Evolutionary conservation across 495 filamentous ascomycete genomes (phyloP), one percentile per base, ranked within the genome.

Genomic region (Penicillium mononematosum): DNA sequence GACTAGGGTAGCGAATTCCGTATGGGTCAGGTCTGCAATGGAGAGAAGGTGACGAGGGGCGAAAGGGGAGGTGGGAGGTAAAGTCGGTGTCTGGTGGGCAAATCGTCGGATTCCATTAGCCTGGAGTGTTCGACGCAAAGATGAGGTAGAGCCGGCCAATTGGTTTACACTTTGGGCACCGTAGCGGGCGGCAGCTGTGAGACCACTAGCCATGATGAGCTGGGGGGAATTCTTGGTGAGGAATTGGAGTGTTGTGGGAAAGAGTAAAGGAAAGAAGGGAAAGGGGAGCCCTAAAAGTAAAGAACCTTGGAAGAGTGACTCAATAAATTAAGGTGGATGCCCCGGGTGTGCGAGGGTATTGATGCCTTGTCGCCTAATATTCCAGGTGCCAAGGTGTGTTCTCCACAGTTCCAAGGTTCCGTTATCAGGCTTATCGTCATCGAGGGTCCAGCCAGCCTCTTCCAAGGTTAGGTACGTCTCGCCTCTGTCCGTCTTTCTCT

Each of bases 11-110:
- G 84, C 83, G 64, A 98, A 84, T 70, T 98, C 94, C 12, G 82
- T 63, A 19, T 88, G 78, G 3, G 85, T 86, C 54, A 98, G 81
- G 67, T 98, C 92, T 43, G 85, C 85, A 65, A 96, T 94, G 44
- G 91, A 92, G 64, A 97, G 85, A 27, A 98, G 81, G 79, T 97
- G 94, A 27, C 90, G 85, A 46, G 87, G 89, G 17, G 79, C 75
- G 55, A 78, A 81, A 9, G 77, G 79, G 7, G 77, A 79, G 53
- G 74, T 72, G n/a, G 66, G 52, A 31, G 71, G 73, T 52, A 69
- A 62, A 31, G 66, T 69, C 45, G 60, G 55, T 55, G 67, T 66
- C 61, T 70, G 69, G 49, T 70, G 66, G 57, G 68, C 69, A 67
- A 74, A 75, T 58, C 62, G 73, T 60, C 71, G 71, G 47, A 74